Evolutionary conservation across 1,284 basidiomycete species (phyloP).

Genomic region (Meira nashicola): DNA sequence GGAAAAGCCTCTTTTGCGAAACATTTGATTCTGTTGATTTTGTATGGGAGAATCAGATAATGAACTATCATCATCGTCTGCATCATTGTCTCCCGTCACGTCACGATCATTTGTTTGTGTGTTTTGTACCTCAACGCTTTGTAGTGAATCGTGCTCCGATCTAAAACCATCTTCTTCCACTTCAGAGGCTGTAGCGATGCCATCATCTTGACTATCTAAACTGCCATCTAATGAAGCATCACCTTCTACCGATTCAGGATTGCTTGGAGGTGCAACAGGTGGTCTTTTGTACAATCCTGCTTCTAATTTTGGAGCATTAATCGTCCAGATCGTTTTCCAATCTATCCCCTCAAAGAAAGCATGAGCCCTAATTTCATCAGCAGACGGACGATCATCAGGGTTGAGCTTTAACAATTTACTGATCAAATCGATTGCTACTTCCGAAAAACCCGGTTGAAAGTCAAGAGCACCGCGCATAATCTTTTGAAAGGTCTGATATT

Average conservation of each 20-base stretch:
- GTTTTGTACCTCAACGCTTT: background rate
- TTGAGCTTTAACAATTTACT: slow-evolving; percentile 55
- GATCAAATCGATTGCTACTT: slow-evolving; percentile 56
- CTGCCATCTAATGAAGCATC: slow-evolving; percentile 12
- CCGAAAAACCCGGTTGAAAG: slow-evolving; percentile 57
- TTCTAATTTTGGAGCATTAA: slow-evolving; percentile 17
- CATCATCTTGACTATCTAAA: slow-evolving; percentile 4
- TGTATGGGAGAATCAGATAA: slow-evolving; percentile 8
- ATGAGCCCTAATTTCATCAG: slow-evolving; percentile 23
- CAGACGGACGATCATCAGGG: slow-evolving; percentile 20
- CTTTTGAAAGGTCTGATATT: slow-evolving; percentile 61
- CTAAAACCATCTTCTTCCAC: background rate
- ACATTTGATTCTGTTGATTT: background rate
- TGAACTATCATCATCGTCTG: slow-evolving; percentile 17
- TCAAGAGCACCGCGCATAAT: slow-evolving; percentile 58
- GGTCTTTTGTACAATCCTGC: slow-evolving; percentile 30
- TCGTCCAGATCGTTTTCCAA: slow-evolving; percentile 36
- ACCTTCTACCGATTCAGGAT: background rate
- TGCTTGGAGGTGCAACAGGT: slow-evolving; percentile 14
- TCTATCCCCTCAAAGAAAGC: slow-evolving; percentile 32
- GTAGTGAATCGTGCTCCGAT: background rate
- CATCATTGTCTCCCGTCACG: slow-evolving; percentile 3
- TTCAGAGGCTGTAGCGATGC: background rate
- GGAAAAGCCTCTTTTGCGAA: slow-evolving; percentile 7
- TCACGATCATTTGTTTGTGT: background rate